phyloP scores from a whole-genome alignment of 116 monocot species.

The Posidonia oceanica region DNA sequence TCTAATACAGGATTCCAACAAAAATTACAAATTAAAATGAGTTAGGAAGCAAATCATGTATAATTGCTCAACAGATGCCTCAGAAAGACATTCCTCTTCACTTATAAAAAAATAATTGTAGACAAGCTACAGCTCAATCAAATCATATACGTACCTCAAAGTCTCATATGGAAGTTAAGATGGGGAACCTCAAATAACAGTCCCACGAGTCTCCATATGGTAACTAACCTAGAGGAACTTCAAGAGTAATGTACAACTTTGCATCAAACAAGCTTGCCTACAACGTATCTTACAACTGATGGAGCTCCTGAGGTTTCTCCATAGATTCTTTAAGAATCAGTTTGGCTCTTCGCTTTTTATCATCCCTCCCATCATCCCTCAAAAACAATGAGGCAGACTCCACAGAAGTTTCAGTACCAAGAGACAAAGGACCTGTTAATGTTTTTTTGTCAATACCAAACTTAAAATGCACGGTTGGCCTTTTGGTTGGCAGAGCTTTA shows the following conservation, averaged over 20 bases:
- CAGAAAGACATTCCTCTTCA: neutral
- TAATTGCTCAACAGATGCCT: constrained; percentile 2
- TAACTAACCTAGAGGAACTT: neutral
- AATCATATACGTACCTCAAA: constrained; percentile 34
- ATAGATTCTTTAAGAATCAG: constrained; percentile 82
- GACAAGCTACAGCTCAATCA: constrained; percentile 15
- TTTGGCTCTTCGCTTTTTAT: constrained; percentile 83
- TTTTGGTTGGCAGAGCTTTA: constrained; percentile 36
- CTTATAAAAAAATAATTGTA: constrained; percentile 7
- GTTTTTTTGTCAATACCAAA: constrained; percentile 62
- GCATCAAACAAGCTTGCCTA: constrained; percentile 4
- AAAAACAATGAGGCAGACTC: constrained; percentile 33
- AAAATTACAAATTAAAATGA: neutral
- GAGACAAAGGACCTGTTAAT: constrained; percentile 21
- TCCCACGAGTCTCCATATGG: constrained; percentile 14
- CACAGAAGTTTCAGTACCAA: constrained; percentile 4
- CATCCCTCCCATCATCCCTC: constrained; percentile 82
- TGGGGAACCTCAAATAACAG: constrained; percentile 16
- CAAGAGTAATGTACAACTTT: constrained; percentile 13
- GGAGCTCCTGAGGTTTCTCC: constrained; percentile 77
- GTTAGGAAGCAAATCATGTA: constrained; percentile 3
- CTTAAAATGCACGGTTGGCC: constrained; percentile 55
- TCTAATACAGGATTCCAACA: neutral
- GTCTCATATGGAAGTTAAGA: constrained; percentile 22
- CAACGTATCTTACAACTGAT: constrained; percentile 40